Percentiles rank a stretch among this genome's conserved stretches.
Evolutionary conservation across 2,329 filamentous ascomycete species (phyloP).

Genomic region (Colletotrichum caudatum): DNA sequence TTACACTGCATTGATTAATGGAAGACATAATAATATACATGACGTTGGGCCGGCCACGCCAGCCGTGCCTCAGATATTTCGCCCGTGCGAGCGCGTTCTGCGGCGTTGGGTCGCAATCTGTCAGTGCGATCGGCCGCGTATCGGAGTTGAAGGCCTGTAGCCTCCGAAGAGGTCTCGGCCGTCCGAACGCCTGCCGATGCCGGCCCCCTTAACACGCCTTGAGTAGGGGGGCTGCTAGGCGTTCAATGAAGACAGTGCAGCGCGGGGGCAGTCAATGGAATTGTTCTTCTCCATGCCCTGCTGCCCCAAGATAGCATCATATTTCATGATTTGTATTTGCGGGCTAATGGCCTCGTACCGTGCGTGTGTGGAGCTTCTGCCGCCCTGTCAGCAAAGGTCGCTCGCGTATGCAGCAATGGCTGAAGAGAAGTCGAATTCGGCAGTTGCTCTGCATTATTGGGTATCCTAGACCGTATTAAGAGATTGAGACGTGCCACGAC

Average conservation of each 20-base stretch:
- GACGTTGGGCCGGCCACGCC: background rate
- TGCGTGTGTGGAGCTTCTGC: too few relatives aligned
- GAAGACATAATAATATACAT: slow-evolving; percentile 9
- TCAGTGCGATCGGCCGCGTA: background rate
- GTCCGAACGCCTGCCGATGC: slow-evolving; percentile 32
- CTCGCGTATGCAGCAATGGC: too few relatives aligned
- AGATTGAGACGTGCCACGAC: too few relatives aligned
- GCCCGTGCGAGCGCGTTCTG: background rate
- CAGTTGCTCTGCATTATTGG: too few relatives aligned
- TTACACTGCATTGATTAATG: slow-evolving; percentile 8
- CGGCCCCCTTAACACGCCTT: background rate
- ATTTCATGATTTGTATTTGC: slow-evolving; percentile 2
- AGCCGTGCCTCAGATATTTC: background rate
- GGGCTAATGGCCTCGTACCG: too few relatives aligned
- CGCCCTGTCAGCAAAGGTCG: too few relatives aligned
- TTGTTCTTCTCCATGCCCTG: too few relatives aligned
- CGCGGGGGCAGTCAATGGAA: background rate
- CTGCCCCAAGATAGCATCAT: background rate
- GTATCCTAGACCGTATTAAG: too few relatives aligned
- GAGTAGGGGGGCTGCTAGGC: background rate
- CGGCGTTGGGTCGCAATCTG: background rate
- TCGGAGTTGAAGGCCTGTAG: slow-evolving; percentile 23
- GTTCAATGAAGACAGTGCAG: background rate
- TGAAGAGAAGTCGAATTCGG: too few relatives aligned
- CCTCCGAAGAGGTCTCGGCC: slow-evolving; percentile 30